A percentile compares a stretch with the other conserved stretches of the same genome.
These are phyloP conservation scores for Rutstroemia sp. DNA, from an alignment of 2,329 filamentous ascomycete genomes.

Conservation along the genomic window DNA sequence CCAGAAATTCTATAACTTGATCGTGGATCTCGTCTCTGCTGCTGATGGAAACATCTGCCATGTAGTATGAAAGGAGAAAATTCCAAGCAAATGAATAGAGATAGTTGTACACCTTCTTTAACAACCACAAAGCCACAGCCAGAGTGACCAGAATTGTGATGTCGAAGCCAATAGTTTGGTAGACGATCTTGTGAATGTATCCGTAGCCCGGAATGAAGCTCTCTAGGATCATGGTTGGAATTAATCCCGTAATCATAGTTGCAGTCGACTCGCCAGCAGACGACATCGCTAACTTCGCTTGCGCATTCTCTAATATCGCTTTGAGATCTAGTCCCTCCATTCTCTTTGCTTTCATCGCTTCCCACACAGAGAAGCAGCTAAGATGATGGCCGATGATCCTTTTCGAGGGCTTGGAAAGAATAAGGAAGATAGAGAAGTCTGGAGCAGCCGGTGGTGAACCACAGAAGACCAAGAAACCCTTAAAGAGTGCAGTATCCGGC, in stretches of 20 bases:
- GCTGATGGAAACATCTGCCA: conserved; percentile 44
- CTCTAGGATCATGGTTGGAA: conserved; percentile 24
- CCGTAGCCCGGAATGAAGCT: conserved; percentile 29
- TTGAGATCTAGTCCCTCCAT: too few relatives aligned
- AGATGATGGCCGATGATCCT: too few relatives aligned
- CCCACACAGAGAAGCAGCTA: too few relatives aligned
- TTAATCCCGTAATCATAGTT: conserved; percentile 7
- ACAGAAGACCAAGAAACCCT: too few relatives aligned
- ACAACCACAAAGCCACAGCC: conserved; percentile 32
- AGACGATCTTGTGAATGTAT: conserved; percentile 25
- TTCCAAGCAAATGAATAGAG: conserved; percentile 30
- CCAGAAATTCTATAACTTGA: conserved; percentile 52
- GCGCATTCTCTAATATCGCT: too few relatives aligned
- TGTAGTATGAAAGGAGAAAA: conserved; percentile 38
- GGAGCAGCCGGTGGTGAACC: too few relatives aligned
- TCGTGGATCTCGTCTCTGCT: conserved; percentile 50
- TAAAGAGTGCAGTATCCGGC: too few relatives aligned
- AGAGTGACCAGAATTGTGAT: conserved; percentile 26
- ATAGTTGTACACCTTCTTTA: conserved; percentile 34
- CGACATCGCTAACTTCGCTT: too few relatives aligned
- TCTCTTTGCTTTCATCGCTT: too few relatives aligned
- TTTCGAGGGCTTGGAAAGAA: too few relatives aligned
- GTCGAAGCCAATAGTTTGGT: conserved; percentile 25
- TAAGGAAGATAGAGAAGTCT: too few relatives aligned
- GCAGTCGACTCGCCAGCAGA: not conserved